Percentiles rank a stretch among this genome's conserved stretches.
Evolutionary conservation across 2,329 filamentous ascomycete genomes (phyloP).

Genomic region (Colletotrichum australisinense): DNA sequence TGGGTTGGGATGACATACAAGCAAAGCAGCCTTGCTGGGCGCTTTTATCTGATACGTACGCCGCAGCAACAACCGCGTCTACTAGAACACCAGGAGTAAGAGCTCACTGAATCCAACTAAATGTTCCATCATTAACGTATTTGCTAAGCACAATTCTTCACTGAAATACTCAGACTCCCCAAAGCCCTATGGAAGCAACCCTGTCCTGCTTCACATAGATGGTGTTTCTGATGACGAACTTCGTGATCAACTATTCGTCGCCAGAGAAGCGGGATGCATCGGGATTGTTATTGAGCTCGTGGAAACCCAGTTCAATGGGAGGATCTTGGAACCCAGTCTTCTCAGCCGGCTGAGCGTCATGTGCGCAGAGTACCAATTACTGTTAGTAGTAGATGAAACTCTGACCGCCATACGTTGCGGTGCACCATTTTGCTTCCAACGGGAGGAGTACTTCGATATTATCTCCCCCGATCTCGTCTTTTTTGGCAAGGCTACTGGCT

Average conservation of each 20-base stretch:
- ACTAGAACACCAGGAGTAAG: conserved; percentile 36
- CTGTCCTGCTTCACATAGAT: conserved; percentile 36
- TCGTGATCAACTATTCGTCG: conserved; percentile 35
- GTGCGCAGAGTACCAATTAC: conserved; percentile 36
- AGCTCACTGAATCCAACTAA: too few relatives aligned
- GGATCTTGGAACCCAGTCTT: conserved; percentile 34
- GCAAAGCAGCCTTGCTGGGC: conserved; percentile 37
- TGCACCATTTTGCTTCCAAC: conserved; percentile 42
- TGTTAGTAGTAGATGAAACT: conserved; percentile 40
- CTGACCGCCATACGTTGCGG: conserved; percentile 41
- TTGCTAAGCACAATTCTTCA: not conserved
- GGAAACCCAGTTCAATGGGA: conserved; percentile 39
- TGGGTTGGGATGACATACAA: conserved; percentile 39
- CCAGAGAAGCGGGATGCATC: conserved; percentile 39
- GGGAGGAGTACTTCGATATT: conserved; percentile 37
- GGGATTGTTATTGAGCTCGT: conserved; percentile 40
- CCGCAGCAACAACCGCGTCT: conserved; percentile 35
- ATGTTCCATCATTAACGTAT: not conserved
- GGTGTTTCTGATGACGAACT: conserved; percentile 34
- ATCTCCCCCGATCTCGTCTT: conserved; percentile 39
- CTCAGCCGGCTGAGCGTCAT: conserved; percentile 31
- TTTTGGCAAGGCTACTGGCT: conserved; percentile 37
- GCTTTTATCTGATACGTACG: conserved; percentile 39
- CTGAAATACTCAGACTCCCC: not conserved
- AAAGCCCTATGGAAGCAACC: conserved; percentile 33